A percentile compares a stretch with the other conserved stretches of the same genome.
Evolutionary conservation across 345 rosid genomes (phyloP).

Genomic region (Moringa oleifera): DNA sequence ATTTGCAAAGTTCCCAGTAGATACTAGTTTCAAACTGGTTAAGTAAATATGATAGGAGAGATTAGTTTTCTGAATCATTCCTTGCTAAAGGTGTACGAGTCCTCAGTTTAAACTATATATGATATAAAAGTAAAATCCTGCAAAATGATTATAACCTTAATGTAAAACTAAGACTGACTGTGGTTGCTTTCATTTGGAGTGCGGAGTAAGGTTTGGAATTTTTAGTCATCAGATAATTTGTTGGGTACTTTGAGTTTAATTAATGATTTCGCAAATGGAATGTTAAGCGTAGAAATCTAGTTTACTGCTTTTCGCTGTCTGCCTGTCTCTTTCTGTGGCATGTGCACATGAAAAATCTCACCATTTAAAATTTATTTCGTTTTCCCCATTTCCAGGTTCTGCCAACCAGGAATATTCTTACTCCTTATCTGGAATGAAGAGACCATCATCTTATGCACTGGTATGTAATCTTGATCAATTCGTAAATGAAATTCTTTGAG

Average conservation of each 20-base stretch:
- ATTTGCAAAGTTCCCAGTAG: no score
- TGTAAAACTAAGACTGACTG: neutral
- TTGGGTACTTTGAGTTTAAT: neutral
- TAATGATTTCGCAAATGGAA: neutral
- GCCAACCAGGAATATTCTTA: neutral
- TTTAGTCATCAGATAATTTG: neutral
- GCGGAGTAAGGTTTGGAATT: neutral
- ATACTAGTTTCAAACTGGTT: neutral
- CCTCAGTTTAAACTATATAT: no score
- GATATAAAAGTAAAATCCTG: no score
- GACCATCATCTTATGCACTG: constrained; percentile 13
- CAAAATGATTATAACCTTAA: no score
- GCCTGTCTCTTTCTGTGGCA: neutral
- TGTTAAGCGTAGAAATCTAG: neutral
- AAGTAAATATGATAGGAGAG: neutral
- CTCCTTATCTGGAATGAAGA: constrained; percentile 13
- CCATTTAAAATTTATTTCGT: neutral
- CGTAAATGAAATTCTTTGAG: neutral
- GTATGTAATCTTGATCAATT: constrained; percentile 2
- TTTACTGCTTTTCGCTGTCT: neutral
- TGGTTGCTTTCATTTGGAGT: neutral
- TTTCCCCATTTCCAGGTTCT: constrained; percentile 1
- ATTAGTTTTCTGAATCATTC: neutral
- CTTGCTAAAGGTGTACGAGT: neutral
- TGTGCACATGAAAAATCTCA: neutral